Evolutionary conservation across 495 filamentous ascomycete species (phyloP), one percentile per base, ranked within the genome.

Genomic region (Chaetomidium leptoderma): DNA sequence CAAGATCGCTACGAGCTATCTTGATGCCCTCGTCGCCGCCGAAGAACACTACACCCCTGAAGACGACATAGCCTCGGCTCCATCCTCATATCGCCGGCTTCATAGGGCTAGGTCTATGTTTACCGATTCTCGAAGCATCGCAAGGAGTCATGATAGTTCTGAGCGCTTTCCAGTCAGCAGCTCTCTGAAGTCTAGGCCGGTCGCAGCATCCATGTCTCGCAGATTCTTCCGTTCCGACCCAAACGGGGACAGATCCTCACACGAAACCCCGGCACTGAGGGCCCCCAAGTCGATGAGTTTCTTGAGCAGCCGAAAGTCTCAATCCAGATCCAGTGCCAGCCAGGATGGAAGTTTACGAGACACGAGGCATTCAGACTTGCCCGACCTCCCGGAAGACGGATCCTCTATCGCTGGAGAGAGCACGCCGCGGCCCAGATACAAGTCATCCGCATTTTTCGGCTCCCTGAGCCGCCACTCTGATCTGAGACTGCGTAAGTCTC

Each of bases 101-200:
- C 85, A 84, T 48, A 89, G 85, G 64, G 81, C 90, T 14, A 86
- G 79, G 63, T 91, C 89, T 0, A 82, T 90, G 82, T 84, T 88
- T 61, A 77, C 76, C 39, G 79, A 77, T 33, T 69, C 75, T 33
- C 66, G 72, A 6, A 66, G 58, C 2, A 51, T 51, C 21, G 55
- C 55, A 19, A 49, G 29, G 16, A 55, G 52, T 27, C 58, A 63
- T 1, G 59, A 60, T 2, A 46, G 49, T n/a, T 39, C 57, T 8
- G 10, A n/a, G 16, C 50, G 42, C 5, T 52, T 51, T 11, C n/a
- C 42, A 33, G 23, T 39, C 17, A 47, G 35, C 14, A 56, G 35
- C n/a, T 35, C 45, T 7, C 61, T 45, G 35, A 64, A 8, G 53
- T 55, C 24, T 43, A 50, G 55, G 55, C 49, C 35, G 47, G 44